phyloP scores from a whole-genome alignment of 805 yeast genomes.

The Metschnikowia rubicola region DNA sequence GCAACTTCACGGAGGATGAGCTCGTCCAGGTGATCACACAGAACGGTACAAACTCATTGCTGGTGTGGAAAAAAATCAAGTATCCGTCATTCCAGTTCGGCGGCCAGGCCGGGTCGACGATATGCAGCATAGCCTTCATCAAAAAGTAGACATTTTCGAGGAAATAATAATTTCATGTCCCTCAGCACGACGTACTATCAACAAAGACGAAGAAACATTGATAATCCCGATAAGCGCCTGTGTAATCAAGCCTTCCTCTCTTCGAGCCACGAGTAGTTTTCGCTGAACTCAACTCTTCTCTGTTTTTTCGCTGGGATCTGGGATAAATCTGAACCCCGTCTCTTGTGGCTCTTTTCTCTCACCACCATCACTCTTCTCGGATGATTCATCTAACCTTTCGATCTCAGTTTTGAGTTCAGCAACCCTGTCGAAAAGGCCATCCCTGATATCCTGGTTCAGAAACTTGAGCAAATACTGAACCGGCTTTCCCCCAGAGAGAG shows the following conservation, averaged over 20 bases:
- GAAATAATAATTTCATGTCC: too few species aligned
- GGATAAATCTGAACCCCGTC: constrained; percentile 10
- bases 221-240: too few species aligned
- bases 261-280: too few species aligned
- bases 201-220: too few species aligned
- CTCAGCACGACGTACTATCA: too few species aligned
- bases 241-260: too few species aligned
- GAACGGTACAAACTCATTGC: constrained; percentile 40
- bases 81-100: constrained; percentile 89
- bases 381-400: neutral
- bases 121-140: constrained; percentile 80
- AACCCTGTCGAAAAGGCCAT: constrained; percentile 52
- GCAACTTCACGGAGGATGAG: constrained; percentile 88
- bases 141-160: constrained; percentile 18
- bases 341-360: neutral
- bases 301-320: constrained; percentile 1
- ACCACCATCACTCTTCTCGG: neutral
- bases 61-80: constrained; percentile 60
- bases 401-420: constrained; percentile 28
- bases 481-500: constrained; percentile 65
- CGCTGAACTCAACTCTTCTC: too few species aligned
- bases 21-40: constrained; percentile 51
- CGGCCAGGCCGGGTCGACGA: constrained; percentile 83
- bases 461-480: constrained; percentile 81
- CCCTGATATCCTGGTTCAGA: constrained; percentile 57